Conservation (phyloP, 768 basidiomycete genomes). For the Russula sp. region DNA sequence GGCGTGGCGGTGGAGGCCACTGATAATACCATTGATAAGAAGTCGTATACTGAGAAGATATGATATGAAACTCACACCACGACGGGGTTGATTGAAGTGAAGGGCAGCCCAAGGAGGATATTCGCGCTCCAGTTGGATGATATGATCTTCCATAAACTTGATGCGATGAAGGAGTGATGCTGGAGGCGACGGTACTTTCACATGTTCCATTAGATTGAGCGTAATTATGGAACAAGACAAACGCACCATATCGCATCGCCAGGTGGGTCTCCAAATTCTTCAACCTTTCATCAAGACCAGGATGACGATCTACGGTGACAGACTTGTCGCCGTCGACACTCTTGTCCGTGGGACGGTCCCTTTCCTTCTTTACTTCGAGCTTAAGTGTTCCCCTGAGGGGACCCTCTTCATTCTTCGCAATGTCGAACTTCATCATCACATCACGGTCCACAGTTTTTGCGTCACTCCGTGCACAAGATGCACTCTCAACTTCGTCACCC, state of each 20-base stretch:
- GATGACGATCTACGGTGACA: constrained; percentile 43
- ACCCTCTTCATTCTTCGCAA: constrained; percentile 78
- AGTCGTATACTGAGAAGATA: not conserved
- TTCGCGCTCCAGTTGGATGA: constrained; percentile 70
- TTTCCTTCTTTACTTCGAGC: constrained; percentile 19
- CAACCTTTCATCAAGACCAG: constrained; percentile 59
- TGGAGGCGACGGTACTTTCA: constrained; percentile 64
- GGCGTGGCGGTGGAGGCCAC: constrained; percentile 82
- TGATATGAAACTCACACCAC: constrained; percentile 51
- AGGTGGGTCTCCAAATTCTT: constrained; percentile 65
- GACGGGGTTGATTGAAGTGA: constrained; percentile 81
- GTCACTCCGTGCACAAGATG: constrained; percentile 69
- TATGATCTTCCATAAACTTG: constrained; percentile 69
- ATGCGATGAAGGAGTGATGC: constrained; percentile 57
- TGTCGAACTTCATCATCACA: constrained; percentile 80
- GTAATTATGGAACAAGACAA: not conserved
- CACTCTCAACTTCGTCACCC: constrained; percentile 29
- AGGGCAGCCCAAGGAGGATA: constrained; percentile 85
- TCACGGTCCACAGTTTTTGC: constrained; percentile 67
- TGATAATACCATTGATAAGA: constrained; percentile 28
- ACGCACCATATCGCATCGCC: constrained; percentile 64
- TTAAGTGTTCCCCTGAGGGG: constrained; percentile 59
- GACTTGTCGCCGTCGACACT: constrained; percentile 25
- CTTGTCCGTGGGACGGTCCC: not conserved
- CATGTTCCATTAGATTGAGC: constrained; percentile 1